phyloP scores from a whole-genome alignment of 2,329 filamentous ascomycete species.

The Aspergillaceae sp. region DNA sequence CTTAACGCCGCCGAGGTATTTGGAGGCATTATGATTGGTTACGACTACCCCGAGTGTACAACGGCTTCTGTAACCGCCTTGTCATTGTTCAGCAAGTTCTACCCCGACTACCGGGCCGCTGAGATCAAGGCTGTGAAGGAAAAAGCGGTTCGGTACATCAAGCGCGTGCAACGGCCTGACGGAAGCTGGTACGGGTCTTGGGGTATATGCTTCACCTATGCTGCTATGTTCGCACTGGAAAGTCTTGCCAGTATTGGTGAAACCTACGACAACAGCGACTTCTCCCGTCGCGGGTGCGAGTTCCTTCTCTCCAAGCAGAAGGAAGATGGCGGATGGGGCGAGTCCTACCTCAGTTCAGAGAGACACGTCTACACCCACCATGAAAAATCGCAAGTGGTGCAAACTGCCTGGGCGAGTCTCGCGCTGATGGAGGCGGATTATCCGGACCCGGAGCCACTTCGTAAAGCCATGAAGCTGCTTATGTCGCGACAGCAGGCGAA shows the following conservation, averaged over 20 bases:
- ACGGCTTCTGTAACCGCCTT: constrained; percentile 87
- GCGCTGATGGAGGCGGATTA: constrained; percentile 75
- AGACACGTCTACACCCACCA: constrained; percentile 67
- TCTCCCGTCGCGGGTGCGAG: constrained; percentile 66
- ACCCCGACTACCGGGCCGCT: constrained; percentile 65
- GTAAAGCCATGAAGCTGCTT: constrained; percentile 67
- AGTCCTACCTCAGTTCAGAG: constrained; percentile 83
- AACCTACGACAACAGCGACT: constrained; percentile 63
- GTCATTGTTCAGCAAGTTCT: constrained; percentile 69
- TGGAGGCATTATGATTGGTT: constrained; percentile 95
- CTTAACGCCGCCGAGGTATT: constrained; percentile 97
- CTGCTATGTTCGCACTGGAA: constrained; percentile 91
- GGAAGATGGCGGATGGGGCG: constrained; percentile 89
- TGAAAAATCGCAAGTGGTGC: constrained; percentile 76
- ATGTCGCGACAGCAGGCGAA: constrained; percentile 78
- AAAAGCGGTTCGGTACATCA: constrained; percentile 74
- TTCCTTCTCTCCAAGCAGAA: constrained; percentile 81
- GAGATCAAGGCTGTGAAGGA: constrained; percentile 69
- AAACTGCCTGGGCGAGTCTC: constrained; percentile 86
- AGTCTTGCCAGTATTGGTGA: constrained; percentile 75
- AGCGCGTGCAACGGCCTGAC: constrained; percentile 64
- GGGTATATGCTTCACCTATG: constrained; percentile 98
- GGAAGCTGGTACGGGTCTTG: constrained; percentile 98
- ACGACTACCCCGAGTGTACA: constrained; percentile 96
- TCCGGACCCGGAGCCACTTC: constrained; percentile 63